Base-by-base conservation (phyloP, 192 early-diverging fungal genomes). In the Linnemannia schmuckeri region DNA sequence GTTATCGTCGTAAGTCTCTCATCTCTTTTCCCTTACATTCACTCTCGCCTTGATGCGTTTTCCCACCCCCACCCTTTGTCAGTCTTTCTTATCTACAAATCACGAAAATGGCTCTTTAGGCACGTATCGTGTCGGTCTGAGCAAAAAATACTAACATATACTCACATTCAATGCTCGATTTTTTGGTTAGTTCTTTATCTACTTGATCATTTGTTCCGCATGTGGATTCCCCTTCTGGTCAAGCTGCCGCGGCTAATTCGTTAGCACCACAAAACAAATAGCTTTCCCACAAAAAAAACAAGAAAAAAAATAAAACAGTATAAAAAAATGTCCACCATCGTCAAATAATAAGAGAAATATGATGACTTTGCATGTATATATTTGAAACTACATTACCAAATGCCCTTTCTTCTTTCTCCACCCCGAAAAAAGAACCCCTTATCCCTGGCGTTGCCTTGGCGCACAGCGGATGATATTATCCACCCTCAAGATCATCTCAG, bases 401-500 rank as follows among this genome's bases (percentile, higher is more conserved):
- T 27, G 55, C 18, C 44, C 13, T 15, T 52, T 72, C 38, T 61
- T 8, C 47, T 35, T 74, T 54, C 22, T 72, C 27, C 22, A 37
- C 37, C 42, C 70, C 22, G 44, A 6, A 18, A 52, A 52, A 52
- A 17, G 18, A 17, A 20, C 5, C 17, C 15, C 17, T 52, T 70
- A 70, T 66, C 77, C 63, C 69, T 78, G 77, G 10, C 69, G 69
- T 69, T 78, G 63, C 80, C 88, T 87, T 75, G 96, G 96, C 68
- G 96, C 96, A 81, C 96, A 97, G 79, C 97, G 96, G 89, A 99
- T 97, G 80, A 99, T 99, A 89, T 99, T 96, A 88, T 99, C 98
- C 17, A 99, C 98, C 73, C 98, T 94, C 75, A 99, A 91, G 88
- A 99, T 98, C 96, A 98, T 96, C 88, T 99, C 98, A 17, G 97